phyloP scores from a whole-genome alignment of 371 early-diverging fungal genomes.

The Mucor lusitanicus region DNA sequence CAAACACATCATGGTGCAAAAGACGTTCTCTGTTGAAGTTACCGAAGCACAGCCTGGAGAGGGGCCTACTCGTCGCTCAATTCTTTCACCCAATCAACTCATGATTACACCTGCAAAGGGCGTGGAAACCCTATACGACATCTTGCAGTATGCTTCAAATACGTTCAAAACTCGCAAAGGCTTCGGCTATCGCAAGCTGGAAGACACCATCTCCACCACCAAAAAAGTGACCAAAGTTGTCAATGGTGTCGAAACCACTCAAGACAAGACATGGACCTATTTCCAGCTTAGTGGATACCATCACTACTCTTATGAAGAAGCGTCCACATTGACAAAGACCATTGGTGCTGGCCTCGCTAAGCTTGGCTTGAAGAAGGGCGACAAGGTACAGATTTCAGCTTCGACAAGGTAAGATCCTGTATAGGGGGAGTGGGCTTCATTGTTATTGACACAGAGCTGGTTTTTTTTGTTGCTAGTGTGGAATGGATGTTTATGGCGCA shows the following conservation, averaged over 20 bases:
- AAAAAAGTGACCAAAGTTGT: slow-evolving; percentile 74
- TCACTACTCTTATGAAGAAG: slow-evolving; percentile 71
- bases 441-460: not conserved
- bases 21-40: slow-evolving; percentile 39
- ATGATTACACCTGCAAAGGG: slow-evolving; percentile 54
- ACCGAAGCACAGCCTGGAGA: slow-evolving; percentile 41
- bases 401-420: slow-evolving; percentile 63
- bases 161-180: slow-evolving; percentile 51
- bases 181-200: slow-evolving; percentile 71
- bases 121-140: slow-evolving; percentile 70
- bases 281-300: slow-evolving; percentile 70
- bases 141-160: slow-evolving; percentile 55
- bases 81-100: slow-evolving; percentile 56
- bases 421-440: not conserved
- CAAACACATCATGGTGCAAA: slow-evolving; percentile 3
- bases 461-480: slow-evolving; percentile 20
- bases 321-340: slow-evolving; percentile 36
- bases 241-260: slow-evolving; percentile 61
- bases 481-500: slow-evolving; percentile 50
- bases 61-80: slow-evolving; percentile 56
- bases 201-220: slow-evolving; percentile 68
- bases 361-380: slow-evolving; percentile 63
- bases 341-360: slow-evolving; percentile 71
- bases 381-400: slow-evolving; percentile 73
- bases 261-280: slow-evolving; percentile 83